A percentile compares a stretch with the other conserved stretches of the same genome.
phyloP scores from a whole-genome alignment of 108 stramenopile species.

The Cyclostephanos invisitatus region DNA sequence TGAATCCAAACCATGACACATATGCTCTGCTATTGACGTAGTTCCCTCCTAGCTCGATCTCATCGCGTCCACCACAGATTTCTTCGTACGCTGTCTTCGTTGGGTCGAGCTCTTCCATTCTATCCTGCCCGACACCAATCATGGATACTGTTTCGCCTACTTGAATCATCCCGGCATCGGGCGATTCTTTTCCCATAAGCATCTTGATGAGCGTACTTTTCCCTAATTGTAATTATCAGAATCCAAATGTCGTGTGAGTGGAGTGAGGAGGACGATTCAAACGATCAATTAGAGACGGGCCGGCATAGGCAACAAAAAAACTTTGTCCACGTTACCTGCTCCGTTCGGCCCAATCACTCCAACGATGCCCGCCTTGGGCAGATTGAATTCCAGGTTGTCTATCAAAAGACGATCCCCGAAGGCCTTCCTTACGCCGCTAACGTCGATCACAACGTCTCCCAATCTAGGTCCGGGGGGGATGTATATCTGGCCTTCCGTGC shows the following conservation, averaged over 20 bases:
- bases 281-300: not conserved
- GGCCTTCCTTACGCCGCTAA: conserved; percentile 65
- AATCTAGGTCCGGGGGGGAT: conserved; percentile 94
- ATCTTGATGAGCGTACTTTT: conserved; percentile 92
- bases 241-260: not conserved
- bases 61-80: conserved; percentile 79
- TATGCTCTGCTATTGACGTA: conserved; percentile 87
- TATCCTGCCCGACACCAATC: conserved; percentile 91
- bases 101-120: conserved; percentile 86
- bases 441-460: conserved; percentile 88
- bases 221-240: conserved; percentile 31
- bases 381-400: conserved; percentile 80
- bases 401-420: conserved; percentile 86
- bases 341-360: not conserved
- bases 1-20: conserved; percentile 92
- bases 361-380: conserved; percentile 89
- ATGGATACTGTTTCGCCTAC: conserved; percentile 90
- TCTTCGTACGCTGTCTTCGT: conserved; percentile 91
- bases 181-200: conserved; percentile 80
- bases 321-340: not conserved
- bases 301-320: not conserved
- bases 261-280: not conserved
- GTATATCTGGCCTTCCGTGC: conserved; percentile 87
- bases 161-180: conserved; percentile 78
- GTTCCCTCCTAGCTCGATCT: conserved; percentile 83